A percentile compares a stretch with the other conserved stretches of the same genome.
Conservation (phyloP, 169 alveolate genomes). For the Babesia sp. region DNA sequence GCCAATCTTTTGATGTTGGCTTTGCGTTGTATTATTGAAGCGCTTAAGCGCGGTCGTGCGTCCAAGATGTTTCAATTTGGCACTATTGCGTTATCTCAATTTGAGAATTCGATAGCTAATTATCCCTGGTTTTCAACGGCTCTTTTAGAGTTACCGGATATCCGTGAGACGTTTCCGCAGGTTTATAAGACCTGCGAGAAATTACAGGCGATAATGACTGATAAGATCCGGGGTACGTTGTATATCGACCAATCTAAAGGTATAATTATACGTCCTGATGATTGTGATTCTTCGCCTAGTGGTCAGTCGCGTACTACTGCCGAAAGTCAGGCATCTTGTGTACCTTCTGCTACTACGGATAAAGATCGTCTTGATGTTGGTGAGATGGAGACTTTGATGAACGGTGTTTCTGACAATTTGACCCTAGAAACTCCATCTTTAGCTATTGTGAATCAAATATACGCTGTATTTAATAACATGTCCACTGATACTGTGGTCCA, state of each 20-base stretch:
- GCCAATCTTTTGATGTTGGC: conserved; percentile 73
- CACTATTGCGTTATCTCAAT: conserved; percentile 78
- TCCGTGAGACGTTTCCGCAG: conserved; percentile 63
- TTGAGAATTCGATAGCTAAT: conserved; percentile 72
- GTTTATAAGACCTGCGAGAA: conserved; percentile 65
- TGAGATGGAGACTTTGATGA: conserved; percentile 75
- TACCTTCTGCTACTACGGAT: neutral
- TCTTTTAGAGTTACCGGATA: conserved; percentile 54
- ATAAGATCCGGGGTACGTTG: conserved; percentile 41
- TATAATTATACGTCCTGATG: conserved; percentile 51
- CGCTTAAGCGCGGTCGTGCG: conserved; percentile 70
- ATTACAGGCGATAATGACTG: conserved; percentile 55
- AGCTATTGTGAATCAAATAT: conserved; percentile 68
- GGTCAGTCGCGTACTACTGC: neutral
- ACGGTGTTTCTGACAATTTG: conserved; percentile 58
- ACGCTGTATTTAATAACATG: conserved; percentile 75
- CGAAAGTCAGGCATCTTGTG: neutral
- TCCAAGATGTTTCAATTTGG: conserved; percentile 79
- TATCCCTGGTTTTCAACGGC: conserved; percentile 76
- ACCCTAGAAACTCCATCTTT: conserved; percentile 67
- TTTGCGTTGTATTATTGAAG: conserved; percentile 75
- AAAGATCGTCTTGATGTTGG: conserved; percentile 65
- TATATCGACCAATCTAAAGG: conserved; percentile 61
- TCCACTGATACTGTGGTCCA: conserved; percentile 70
- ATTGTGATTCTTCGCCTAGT: neutral